These are phyloP conservation scores for Metschnikowia baotianmanensis DNA, from an alignment of 805 yeast genomes.

Conservation along the genomic window DNA sequence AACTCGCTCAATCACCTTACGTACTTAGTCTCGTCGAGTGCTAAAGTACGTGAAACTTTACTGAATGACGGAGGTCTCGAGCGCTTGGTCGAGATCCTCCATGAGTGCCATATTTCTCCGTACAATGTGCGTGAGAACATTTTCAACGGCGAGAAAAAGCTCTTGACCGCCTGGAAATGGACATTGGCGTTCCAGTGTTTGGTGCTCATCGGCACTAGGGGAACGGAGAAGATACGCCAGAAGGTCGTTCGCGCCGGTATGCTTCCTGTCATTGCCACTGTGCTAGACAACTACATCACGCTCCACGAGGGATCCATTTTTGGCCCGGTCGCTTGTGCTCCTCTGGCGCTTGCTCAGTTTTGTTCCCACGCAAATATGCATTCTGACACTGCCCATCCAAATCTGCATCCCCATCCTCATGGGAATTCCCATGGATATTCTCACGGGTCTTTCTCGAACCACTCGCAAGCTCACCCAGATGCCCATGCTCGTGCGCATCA, in stretches of 20 bases:
- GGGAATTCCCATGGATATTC: neutral
- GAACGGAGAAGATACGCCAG: slow-evolving; percentile 80
- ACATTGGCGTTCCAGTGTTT: slow-evolving; percentile 90
- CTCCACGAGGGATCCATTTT: slow-evolving; percentile 39
- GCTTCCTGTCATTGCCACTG: slow-evolving; percentile 86
- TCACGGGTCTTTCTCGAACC: neutral
- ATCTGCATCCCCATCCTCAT: slow-evolving; percentile 1
- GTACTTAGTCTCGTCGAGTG: slow-evolving; percentile 78
- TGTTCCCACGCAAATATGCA: slow-evolving; percentile 1
- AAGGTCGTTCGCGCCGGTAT: slow-evolving; percentile 90
- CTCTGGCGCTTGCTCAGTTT: slow-evolving; percentile 8
- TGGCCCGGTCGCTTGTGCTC: slow-evolving; percentile 4
- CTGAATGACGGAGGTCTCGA: slow-evolving; percentile 91
- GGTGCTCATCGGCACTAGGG: slow-evolving; percentile 88
- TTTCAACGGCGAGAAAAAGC: slow-evolving; percentile 40
- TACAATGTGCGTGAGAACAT: slow-evolving; percentile 30
- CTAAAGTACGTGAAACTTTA: slow-evolving; percentile 87
- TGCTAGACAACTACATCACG: slow-evolving; percentile 77
- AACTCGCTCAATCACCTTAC: slow-evolving; percentile 90
- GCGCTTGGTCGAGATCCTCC: slow-evolving; percentile 77
- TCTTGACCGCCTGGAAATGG: slow-evolving; percentile 95
- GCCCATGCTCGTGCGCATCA: neutral
- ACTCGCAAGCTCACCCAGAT: neutral
- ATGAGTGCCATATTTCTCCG: slow-evolving; percentile 61
- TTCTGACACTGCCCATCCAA: slow-evolving; percentile 4